Conservation (phyloP, 1,284 basidiomycete species). For the Earliella scabrosa region DNA sequence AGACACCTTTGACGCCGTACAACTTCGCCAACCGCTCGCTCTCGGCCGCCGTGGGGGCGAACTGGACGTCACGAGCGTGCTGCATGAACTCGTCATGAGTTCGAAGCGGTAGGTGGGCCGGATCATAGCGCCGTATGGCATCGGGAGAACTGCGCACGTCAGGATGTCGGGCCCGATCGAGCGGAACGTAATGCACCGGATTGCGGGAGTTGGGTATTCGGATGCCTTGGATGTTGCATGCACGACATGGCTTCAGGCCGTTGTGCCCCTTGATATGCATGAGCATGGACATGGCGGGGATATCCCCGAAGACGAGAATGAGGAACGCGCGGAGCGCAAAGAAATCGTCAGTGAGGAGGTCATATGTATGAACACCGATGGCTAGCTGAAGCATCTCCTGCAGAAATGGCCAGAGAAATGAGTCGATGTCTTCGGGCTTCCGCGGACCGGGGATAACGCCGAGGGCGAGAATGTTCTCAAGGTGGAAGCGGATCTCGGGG, state of each 20-base stretch:
- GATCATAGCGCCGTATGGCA: conserved; percentile 32
- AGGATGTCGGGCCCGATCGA: conserved; percentile 21
- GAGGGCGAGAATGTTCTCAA: conserved; percentile 38
- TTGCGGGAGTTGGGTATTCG: conserved; percentile 22
- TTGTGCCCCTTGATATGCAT: conserved; percentile 54
- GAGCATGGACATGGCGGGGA: conserved; percentile 48
- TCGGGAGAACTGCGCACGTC: neutral
- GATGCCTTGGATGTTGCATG: conserved; percentile 45
- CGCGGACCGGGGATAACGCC: conserved; percentile 49
- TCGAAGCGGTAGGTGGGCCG: conserved; percentile 41
- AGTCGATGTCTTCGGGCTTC: conserved; percentile 45
- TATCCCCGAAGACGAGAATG: conserved; percentile 47
- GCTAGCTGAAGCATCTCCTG: conserved; percentile 42
- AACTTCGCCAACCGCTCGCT: conserved; percentile 32
- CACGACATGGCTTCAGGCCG: conserved; percentile 43
- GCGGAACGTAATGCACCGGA: conserved; percentile 42
- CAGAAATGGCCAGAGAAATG: conserved; percentile 43
- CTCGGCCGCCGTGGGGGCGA: conserved; percentile 27
- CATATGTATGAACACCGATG: conserved; percentile 40
- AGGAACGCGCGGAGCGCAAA: conserved; percentile 45
- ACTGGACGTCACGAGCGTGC: conserved; percentile 39
- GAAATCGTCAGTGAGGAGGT: conserved; percentile 26
- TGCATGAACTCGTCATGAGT: conserved; percentile 38
- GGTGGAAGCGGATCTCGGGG: conserved; percentile 36
- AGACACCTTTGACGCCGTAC: conserved; percentile 47